A percentile compares a stretch with the other conserved stretches of the same genome.
Evolutionary conservation across 2,329 filamentous ascomycete genomes (phyloP).

Genomic region (Fusarium metavorans): DNA sequence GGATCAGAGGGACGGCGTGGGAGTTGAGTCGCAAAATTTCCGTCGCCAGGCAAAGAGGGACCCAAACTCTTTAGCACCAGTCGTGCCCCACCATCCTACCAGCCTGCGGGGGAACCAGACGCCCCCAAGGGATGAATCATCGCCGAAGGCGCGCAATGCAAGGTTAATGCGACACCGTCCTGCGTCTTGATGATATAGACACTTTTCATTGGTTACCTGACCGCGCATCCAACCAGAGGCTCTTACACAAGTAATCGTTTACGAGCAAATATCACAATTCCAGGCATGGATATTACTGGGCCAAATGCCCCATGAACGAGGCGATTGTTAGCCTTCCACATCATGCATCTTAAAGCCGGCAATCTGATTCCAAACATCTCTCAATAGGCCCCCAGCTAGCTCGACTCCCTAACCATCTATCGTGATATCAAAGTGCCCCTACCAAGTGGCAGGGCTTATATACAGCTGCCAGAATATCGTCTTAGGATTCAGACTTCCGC

Average conservation of each 20-base stretch:
- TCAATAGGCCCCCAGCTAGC: background rate
- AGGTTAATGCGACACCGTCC: background rate
- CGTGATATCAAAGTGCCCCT: background rate
- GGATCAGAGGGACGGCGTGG: conserved; percentile 15
- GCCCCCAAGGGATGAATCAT: conserved; percentile 23
- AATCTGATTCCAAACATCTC: background rate
- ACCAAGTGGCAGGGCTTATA: background rate
- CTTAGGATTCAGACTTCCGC: background rate
- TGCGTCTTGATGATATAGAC: background rate
- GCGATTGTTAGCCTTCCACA: background rate
- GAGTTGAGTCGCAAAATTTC: conserved; percentile 41
- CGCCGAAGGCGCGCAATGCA: background rate
- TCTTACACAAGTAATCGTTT: background rate
- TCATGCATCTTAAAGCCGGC: background rate
- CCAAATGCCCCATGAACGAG: background rate
- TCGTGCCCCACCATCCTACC: conserved; percentile 46
- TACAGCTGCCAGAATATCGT: background rate
- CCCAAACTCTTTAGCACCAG: conserved; percentile 9
- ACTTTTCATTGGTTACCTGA: background rate
- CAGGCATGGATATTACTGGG: background rate
- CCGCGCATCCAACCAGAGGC: background rate
- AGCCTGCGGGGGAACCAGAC: conserved; percentile 29
- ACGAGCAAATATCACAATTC: background rate
- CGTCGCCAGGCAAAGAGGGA: conserved; percentile 30
- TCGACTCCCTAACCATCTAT: background rate